Base-by-base conservation (phyloP, 1,284 basidiomycete genomes). In the Moesziomyces aphidis region DNA sequence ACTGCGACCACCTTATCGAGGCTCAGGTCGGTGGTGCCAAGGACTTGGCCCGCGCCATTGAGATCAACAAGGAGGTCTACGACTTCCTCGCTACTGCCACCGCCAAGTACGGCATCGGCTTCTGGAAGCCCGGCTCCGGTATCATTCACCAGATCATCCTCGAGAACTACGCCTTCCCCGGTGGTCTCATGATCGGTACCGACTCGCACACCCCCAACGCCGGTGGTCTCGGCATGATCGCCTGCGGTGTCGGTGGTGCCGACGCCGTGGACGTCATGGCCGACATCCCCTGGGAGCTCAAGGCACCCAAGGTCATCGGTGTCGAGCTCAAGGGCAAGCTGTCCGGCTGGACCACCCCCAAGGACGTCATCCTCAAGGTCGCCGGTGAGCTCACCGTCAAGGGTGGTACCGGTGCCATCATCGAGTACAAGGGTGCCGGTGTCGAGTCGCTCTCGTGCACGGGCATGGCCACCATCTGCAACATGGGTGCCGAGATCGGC, bases 401-500 rank as follows among this genome's bases (percentile, higher is more conserved):
- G 82, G 83, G 83, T 73, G 83, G 83, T 65, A 84, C 83, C 21
- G 83, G 83, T 68, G 82, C 82, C 61, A 84, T 84, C 71, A 80
- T 84, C 69, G 83, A 84, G 76, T 84, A 84, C 82, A 84, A 83
- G 77, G 83, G 83, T 52, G 67, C 82, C 51, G 96, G 96, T 89
- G 93, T 99, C 80, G 92, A 96, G 85, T 93, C 93, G 36, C 90
- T 99, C 76, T 97, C 95, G 53, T 94, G 93, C 90, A 99, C 96
- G 51, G 97, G 96, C 88, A 98, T 98, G 96, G 97, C 93, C 67
- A 99, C 96, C 55, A 95, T 97, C 82, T 98, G 96, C 87, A 99
- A 98, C 91, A 99, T 98, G 96, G 97, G 97, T 89, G 97, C 97
- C 84, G 96, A 99, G 88, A 98, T 99, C 83, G 96, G 97, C 86